Conservation (phyloP, 2,329 filamentous ascomycete genomes). For the Paecilomyces fulvus region DNA sequence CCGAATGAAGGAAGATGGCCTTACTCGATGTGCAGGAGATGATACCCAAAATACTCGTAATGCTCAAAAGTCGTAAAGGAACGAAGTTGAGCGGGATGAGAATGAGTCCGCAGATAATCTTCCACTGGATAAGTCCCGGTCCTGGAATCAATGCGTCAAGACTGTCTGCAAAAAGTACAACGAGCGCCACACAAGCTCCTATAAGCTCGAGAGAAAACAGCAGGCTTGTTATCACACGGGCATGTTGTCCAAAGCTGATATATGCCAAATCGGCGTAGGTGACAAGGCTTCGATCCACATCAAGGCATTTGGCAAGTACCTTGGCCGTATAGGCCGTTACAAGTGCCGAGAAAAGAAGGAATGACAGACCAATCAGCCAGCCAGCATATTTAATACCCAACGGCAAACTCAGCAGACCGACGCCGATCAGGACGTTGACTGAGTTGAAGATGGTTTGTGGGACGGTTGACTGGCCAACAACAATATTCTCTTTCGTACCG, state of each 20-base stretch:
- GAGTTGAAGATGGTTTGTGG: slow-evolving; percentile 96
- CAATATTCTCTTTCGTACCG: slow-evolving; percentile 71
- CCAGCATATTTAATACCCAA: slow-evolving; percentile 80
- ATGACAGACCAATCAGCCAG: slow-evolving; percentile 72
- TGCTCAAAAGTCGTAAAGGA: slow-evolving; percentile 73
- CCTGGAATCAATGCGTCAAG: slow-evolving; percentile 69
- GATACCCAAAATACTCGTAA: slow-evolving; percentile 90
- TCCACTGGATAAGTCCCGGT: slow-evolving; percentile 65
- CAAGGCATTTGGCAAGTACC: slow-evolving; percentile 78
- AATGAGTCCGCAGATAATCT: slow-evolving; percentile 69
- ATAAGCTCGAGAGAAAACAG: slow-evolving; percentile 83
- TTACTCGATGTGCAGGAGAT: slow-evolving; percentile 78
- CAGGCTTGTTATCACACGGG: slow-evolving; percentile 71
- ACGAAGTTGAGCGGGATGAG: slow-evolving; percentile 77
- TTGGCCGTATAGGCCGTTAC: slow-evolving; percentile 81
- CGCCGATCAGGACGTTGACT: slow-evolving; percentile 83
- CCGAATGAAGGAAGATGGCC: slow-evolving; percentile 30
- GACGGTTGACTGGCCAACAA: slow-evolving; percentile 89
- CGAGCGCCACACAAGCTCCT: slow-evolving; percentile 78
- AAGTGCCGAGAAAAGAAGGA: slow-evolving; percentile 64
- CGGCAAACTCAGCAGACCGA: slow-evolving; percentile 81
- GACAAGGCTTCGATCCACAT: slow-evolving; percentile 74
- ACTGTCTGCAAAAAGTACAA: slow-evolving; percentile 90
- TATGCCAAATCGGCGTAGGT: slow-evolving; percentile 93
- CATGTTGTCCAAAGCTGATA: slow-evolving; percentile 76